Evolutionary conservation across 345 rosid species (phyloP).

Genomic region (Boechera retrofracta): DNA sequence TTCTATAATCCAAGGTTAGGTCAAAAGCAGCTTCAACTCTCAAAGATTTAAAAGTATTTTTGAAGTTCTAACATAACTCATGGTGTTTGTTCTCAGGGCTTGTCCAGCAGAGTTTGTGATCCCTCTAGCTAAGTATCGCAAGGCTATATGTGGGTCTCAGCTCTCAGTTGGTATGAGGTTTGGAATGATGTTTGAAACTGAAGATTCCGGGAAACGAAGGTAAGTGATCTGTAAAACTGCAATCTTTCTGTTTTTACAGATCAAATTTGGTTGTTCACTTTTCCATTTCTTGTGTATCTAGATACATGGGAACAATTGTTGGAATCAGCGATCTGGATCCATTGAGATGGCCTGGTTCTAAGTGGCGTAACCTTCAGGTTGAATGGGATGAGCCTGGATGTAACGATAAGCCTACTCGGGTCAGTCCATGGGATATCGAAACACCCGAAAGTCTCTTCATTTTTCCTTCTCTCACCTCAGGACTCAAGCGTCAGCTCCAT

Average conservation of each 20-base stretch:
- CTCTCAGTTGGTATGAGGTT: slow-evolving; percentile 96
- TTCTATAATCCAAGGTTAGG: slow-evolving; percentile 95
- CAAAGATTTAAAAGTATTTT: neutral
- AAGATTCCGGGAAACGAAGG: slow-evolving; percentile 96
- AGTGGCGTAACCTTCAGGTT: slow-evolving; percentile 99
- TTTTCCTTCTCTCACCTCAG: slow-evolving; percentile 92
- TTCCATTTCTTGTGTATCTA: slow-evolving; percentile 36
- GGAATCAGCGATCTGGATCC: slow-evolving; percentile 90
- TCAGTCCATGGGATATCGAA: slow-evolving; percentile 97
- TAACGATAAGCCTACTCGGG: slow-evolving; percentile 85
- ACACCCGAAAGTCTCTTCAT: slow-evolving; percentile 99
- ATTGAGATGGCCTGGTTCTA: slow-evolving; percentile 95
- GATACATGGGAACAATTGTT: slow-evolving; percentile 97
- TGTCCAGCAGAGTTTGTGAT: slow-evolving; percentile 97
- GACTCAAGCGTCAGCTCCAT: slow-evolving; percentile 80
- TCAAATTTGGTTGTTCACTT: slow-evolving; percentile 13
- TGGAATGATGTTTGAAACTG: slow-evolving; percentile 99
- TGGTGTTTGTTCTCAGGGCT: slow-evolving; percentile 57
- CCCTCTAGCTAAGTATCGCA: slow-evolving; percentile 77
- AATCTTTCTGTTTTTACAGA: neutral
- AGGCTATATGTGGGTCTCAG: slow-evolving; percentile 85
- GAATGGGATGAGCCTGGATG: slow-evolving; percentile 99
- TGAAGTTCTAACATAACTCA: neutral
- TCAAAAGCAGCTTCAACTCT: slow-evolving; percentile 1
- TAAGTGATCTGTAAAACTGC: slow-evolving; percentile 26